Conservation (phyloP, 257 asterid species). For the Solanum megistacrolobum region DNA sequence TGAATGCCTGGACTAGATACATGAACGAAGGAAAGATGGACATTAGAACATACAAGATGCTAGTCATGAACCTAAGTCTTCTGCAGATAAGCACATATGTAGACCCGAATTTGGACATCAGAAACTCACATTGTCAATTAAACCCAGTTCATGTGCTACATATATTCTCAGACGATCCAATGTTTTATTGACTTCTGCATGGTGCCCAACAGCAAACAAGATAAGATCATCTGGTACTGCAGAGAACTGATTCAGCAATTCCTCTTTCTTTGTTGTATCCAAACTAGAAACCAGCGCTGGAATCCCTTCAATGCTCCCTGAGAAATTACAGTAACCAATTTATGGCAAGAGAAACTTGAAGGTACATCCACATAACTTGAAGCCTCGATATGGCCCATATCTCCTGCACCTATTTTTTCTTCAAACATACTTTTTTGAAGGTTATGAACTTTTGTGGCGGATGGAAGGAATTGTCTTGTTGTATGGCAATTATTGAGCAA, state of each 20-base stretch:
- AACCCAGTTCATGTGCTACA: slow-evolving; percentile 65
- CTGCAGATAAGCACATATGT: not conserved
- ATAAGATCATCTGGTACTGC: slow-evolving; percentile 78
- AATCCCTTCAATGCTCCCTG: slow-evolving; percentile 90
- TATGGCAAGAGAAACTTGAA: not conserved
- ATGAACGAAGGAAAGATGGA: slow-evolving; percentile 4
- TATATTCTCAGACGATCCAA: slow-evolving; percentile 67
- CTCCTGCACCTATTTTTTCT: not conserved
- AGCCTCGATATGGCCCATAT: not conserved
- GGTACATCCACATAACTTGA: not conserved
- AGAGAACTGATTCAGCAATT: slow-evolving; percentile 40
- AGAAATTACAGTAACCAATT: slow-evolving; percentile 5
- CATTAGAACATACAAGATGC: slow-evolving; percentile 5
- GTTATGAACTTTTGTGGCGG: not conserved
- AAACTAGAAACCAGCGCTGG: slow-evolving; percentile 66
- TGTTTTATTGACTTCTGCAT: slow-evolving; percentile 57
- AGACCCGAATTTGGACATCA: not conserved
- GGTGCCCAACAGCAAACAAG: slow-evolving; percentile 88
- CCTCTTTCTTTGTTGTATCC: slow-evolving; percentile 34
- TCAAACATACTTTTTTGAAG: not conserved
- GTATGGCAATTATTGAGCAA: not conserved
- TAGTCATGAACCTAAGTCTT: not conserved
- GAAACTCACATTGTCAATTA: slow-evolving; percentile 70
- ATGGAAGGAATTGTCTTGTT: not conserved
- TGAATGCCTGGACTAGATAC: slow-evolving; percentile 64